Conservation (phyloP, 345 rosid genomes). For the Hypericum perforatum region DNA sequence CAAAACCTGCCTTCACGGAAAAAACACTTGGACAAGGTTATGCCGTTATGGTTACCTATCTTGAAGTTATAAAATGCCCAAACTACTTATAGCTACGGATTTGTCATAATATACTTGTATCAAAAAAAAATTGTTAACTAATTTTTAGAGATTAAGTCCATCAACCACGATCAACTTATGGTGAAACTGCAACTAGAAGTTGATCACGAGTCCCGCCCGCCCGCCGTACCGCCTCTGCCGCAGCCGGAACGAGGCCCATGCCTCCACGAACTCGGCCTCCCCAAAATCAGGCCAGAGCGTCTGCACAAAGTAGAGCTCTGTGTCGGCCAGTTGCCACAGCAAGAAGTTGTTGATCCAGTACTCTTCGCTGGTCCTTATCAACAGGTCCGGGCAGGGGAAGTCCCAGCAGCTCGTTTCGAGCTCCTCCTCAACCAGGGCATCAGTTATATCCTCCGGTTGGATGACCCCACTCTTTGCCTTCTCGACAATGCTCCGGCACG, state of each 20-base stretch:
- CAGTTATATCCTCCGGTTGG: conserved; percentile 39
- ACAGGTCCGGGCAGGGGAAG: conserved; percentile 56
- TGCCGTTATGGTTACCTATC: too few species aligned
- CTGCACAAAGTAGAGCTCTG: conserved; percentile 58
- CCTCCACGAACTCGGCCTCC: conserved; percentile 40
- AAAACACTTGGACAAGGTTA: too few species aligned
- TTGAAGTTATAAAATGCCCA: too few species aligned
- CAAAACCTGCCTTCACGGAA: too few species aligned
- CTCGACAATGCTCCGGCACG: conserved; percentile 49
- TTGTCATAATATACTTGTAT: too few species aligned
- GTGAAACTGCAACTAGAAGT: too few species aligned
- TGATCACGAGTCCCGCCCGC: too few species aligned
- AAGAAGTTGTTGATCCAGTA: conserved; percentile 72
- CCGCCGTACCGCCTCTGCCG: too few species aligned
- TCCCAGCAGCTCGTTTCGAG: conserved; percentile 52
- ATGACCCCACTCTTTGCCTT: conserved; percentile 42
- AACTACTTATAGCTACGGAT: too few species aligned
- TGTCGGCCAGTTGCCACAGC: conserved; percentile 74
- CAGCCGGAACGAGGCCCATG: conserved; percentile 16
- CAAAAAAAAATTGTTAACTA: too few species aligned
- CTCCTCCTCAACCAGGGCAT: conserved; percentile 51
- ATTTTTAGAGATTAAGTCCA: too few species aligned
- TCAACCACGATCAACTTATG: too few species aligned
- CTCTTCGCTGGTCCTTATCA: conserved; percentile 74
- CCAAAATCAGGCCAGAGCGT: conserved; percentile 82